Conservation (phyloP, 176 grass and related monocot genomes). For the Saccharum officinarum region DNA sequence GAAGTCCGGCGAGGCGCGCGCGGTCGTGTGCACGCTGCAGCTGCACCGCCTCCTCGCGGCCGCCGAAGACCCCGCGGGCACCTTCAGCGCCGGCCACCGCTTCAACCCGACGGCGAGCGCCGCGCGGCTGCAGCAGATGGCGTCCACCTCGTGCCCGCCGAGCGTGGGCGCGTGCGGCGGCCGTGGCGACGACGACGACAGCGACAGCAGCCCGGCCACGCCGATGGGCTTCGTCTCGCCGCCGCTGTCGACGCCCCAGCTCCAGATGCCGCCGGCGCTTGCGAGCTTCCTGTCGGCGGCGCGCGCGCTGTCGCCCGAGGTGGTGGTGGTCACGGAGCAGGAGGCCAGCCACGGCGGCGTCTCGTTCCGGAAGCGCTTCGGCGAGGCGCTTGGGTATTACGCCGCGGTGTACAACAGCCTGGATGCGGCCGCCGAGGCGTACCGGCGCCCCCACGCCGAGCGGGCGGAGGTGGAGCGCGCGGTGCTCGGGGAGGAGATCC, state of each 20-base stretch:
- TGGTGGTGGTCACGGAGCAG: constrained; percentile 39
- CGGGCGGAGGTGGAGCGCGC: constrained; percentile 26
- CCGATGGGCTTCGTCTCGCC: constrained; percentile 18
- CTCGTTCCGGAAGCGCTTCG: constrained; percentile 29
- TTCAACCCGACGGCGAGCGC: not conserved
- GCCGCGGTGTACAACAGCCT: constrained; percentile 29
- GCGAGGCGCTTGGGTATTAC: constrained; percentile 47
- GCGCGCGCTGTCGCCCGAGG: constrained; percentile 15
- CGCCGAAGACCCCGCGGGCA: not conserved
- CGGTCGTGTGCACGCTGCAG: constrained; percentile 9
- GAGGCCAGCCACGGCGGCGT: constrained; percentile 46
- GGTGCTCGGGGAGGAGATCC: constrained; percentile 39
- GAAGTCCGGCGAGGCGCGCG: constrained; percentile 26
- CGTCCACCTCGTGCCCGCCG: not conserved
- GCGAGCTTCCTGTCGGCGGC: constrained; percentile 12
- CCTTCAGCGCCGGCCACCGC: not conserved
- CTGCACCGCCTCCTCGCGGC: constrained; percentile 15
- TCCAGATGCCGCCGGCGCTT: not conserved
- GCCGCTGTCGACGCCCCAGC: not conserved
- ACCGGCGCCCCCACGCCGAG: not conserved
- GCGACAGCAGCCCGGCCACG: not conserved
- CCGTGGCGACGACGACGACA: not conserved
- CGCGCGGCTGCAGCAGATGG: constrained; percentile 13
- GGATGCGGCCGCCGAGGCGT: not conserved
- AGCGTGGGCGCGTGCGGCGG: not conserved